A percentile compares a stretch with the other conserved stretches of the same genome.
Evolutionary conservation across 495 filamentous ascomycete species (phyloP).

Genomic region (Xylaria castorea): DNA sequence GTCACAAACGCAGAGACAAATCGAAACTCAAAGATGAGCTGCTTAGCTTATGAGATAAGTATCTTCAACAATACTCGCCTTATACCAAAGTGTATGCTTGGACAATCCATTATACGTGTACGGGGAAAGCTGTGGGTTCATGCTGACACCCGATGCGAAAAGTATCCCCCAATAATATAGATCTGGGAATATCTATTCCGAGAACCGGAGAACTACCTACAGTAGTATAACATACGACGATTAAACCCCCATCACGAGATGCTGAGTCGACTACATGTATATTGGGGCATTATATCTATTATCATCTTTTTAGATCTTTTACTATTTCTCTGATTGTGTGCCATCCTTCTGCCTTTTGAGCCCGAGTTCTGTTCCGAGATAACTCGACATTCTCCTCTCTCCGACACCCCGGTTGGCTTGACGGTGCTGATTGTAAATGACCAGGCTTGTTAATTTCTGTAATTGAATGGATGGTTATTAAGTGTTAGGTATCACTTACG

Average conservation of each 20-base stretch:
- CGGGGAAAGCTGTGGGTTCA: not conserved
- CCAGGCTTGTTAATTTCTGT: not conserved
- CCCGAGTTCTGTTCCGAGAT: not conserved
- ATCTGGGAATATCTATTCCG: not conserved
- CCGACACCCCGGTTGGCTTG: not conserved
- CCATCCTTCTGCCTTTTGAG: not conserved
- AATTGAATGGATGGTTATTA: too few species aligned
- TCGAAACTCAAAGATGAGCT: not conserved
- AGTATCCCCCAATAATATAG: not conserved
- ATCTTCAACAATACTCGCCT: not conserved
- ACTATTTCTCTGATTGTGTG: not conserved
- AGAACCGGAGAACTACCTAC: not conserved
- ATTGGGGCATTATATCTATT: not conserved
- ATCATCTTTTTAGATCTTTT: not conserved
- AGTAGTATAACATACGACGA: slow-evolving; percentile 8
- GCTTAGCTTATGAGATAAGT: not conserved
- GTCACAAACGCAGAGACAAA: not conserved
- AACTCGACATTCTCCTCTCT: not conserved
- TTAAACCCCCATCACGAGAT: slow-evolving; percentile 3
- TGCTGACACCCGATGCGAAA: not conserved
- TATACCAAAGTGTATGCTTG: not conserved
- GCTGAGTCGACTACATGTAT: not conserved
- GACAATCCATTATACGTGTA: not conserved
- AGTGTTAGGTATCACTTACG: too few species aligned
- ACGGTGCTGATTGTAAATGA: not conserved